Evolutionary conservation across 345 rosid species (phyloP).

Genomic region (Excoecaria cochinchinensis): DNA sequence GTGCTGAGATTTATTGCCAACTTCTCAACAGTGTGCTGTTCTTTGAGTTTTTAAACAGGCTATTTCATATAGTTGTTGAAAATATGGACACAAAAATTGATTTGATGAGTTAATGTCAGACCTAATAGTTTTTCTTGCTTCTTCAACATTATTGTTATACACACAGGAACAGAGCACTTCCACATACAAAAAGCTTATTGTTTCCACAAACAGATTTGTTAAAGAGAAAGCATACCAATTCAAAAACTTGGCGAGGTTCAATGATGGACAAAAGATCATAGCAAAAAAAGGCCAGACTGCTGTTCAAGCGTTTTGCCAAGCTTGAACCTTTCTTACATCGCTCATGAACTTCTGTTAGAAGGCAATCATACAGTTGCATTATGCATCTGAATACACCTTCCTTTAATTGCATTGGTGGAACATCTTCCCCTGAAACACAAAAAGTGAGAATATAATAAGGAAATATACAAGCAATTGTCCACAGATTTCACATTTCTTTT

Average conservation of each 20-base stretch:
- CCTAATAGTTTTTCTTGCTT: background rate
- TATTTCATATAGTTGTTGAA: background rate
- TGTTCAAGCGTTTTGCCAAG: constrained; percentile 92
- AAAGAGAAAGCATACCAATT: constrained; percentile 57
- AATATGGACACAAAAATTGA: background rate
- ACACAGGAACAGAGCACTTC: background rate
- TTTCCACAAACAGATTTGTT: background rate
- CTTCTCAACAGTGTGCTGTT: background rate
- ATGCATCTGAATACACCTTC: constrained; percentile 93
- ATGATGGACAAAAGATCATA: constrained; percentile 90
- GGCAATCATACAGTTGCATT: constrained; percentile 91
- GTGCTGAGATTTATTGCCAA: background rate
- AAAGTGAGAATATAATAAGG: background rate
- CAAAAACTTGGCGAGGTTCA: constrained; percentile 98
- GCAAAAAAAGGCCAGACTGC: constrained; percentile 97
- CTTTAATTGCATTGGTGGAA: constrained; percentile 95
- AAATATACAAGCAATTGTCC: background rate
- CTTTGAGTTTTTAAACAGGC: background rate
- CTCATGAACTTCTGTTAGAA: constrained; percentile 94
- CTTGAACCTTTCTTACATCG: constrained; percentile 97
- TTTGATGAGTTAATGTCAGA: background rate
- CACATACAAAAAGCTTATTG: background rate
- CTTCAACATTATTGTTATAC: background rate
- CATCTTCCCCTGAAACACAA: constrained; percentile 77
- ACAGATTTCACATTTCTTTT: background rate